Conservation (phyloP, 2,329 filamentous ascomycete species). For the Davidsoniella virescens region DNA sequence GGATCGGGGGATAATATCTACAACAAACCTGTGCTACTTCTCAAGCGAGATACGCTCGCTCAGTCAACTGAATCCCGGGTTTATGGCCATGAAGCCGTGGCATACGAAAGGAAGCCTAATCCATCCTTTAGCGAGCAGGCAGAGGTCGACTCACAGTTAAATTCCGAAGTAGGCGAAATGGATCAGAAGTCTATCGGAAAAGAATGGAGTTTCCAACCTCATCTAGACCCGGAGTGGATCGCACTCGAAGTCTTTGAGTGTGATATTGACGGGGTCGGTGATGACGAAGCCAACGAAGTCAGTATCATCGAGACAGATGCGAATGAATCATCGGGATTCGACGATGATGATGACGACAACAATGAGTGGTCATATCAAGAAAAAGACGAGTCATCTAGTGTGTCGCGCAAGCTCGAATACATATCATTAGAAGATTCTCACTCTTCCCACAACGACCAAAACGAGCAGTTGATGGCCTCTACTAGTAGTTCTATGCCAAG, state of each 20-base stretch:
- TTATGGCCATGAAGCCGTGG: not conserved
- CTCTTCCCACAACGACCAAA: constrained; percentile 13
- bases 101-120: not conserved
- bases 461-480: constrained; percentile 2
- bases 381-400: not conserved
- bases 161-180: not conserved
- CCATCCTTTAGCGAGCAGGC: not conserved
- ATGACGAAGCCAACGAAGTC: constrained; percentile 30
- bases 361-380: constrained; percentile 7
- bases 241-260: constrained; percentile 73
- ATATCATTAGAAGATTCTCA: not conserved
- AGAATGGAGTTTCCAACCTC: constrained; percentile 37
- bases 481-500: not conserved
- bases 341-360: constrained; percentile 23
- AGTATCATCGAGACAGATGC: constrained; percentile 19
- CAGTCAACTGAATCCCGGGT: constrained; percentile 13
- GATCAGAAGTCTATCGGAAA: too few relatives aligned
- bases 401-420: too few relatives aligned
- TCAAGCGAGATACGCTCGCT: constrained; percentile 25
- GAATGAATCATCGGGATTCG: constrained; percentile 63
- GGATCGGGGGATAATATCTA: constrained; percentile 25
- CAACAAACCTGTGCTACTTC: constrained; percentile 22
- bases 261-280: constrained; percentile 28
- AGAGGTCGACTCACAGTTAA: not conserved
- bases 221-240: constrained; percentile 80